A percentile compares a stretch with the other conserved stretches of the same genome.
These are phyloP conservation scores for Viridothelium virens DNA, from an alignment of 495 filamentous ascomycete genomes.

Conservation along the genomic window DNA sequence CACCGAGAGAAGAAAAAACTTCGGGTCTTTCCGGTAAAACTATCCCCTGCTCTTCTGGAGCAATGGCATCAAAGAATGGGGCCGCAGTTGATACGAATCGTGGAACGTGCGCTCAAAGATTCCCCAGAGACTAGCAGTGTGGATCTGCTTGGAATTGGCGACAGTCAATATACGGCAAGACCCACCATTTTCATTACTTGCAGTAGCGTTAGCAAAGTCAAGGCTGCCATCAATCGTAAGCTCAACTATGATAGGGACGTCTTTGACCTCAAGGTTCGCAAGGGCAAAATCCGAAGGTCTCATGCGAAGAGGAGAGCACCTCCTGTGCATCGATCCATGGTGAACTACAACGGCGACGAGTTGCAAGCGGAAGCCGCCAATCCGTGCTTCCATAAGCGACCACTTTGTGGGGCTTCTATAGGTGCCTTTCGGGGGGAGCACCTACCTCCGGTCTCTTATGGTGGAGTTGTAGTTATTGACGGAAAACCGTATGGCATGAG, in stretches of 20 bases:
- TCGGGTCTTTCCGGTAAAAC: conserved; percentile 34
- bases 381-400: conserved; percentile 61
- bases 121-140: conserved; percentile 38
- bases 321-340: conserved; percentile 29
- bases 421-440: conserved; percentile 81
- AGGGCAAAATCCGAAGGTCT: conserved; percentile 22
- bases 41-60: conserved; percentile 28
- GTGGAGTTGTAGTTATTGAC: conserved; percentile 78
- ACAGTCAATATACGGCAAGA: conserved; percentile 32
- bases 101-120: conserved; percentile 34
- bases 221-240: conserved; percentile 30
- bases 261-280: conserved; percentile 40
- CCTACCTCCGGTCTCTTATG: conserved; percentile 81
- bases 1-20: conserved; percentile 23
- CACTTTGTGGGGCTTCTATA: conserved; percentile 82
- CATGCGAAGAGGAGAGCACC: conserved; percentile 17
- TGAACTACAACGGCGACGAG: conserved; percentile 19
- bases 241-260: conserved; percentile 35
- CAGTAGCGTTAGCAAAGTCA: conserved; percentile 36
- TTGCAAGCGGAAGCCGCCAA: conserved; percentile 39
- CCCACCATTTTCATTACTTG: conserved; percentile 45
- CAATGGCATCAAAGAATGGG: conserved; percentile 36
- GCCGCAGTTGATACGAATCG: conserved; percentile 34
- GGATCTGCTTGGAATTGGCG: conserved; percentile 39
- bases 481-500: conserved; percentile 81